Percentiles rank a stretch among this genome's conserved stretches.
Conservation (phyloP, 2,329 filamentous ascomycete genomes). For the Microdochium nivale region DNA sequence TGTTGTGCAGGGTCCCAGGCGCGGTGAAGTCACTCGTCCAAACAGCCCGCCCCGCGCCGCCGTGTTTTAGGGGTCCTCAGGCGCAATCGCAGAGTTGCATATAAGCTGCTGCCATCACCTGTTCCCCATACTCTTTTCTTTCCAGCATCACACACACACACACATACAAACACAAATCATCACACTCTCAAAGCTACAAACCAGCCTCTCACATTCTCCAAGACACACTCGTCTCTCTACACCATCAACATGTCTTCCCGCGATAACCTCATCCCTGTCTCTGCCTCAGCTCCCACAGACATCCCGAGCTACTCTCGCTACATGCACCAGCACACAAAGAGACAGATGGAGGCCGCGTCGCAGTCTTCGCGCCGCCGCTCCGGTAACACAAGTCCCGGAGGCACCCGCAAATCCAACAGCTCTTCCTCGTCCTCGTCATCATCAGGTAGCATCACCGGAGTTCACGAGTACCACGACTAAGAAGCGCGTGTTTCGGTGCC, state of each 20-base stretch:
- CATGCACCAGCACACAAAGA: constrained; percentile 58
- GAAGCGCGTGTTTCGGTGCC: too few species aligned
- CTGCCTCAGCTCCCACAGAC: constrained; percentile 18
- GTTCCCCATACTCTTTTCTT: constrained; percentile 1
- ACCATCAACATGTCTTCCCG: constrained; percentile 15
- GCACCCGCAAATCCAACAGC: constrained; percentile 15
- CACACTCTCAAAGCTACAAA: not conserved
- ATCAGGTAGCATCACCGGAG: constrained; percentile 7
- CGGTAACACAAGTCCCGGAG: constrained; percentile 5
- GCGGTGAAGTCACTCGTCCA: not conserved
- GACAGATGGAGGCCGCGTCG: constrained; percentile 52
- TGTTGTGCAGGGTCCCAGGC: not conserved
- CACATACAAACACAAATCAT: not conserved
- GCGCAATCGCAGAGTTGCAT: not conserved
- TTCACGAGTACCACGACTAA: constrained; percentile 18
- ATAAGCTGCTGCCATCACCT: constrained; percentile 2
- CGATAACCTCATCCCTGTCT: constrained; percentile 14
- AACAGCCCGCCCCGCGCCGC: too few species aligned
- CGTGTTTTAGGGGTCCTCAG: not conserved
- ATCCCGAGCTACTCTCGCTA: constrained; percentile 42
- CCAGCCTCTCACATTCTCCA: not conserved
- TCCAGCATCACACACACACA: not conserved
- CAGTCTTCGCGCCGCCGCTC: constrained; percentile 30
- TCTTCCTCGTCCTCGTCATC: constrained; percentile 10
- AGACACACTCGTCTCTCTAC: not conserved